Evolutionary conservation across 2,329 filamentous ascomycete species (phyloP), one percentile per base, ranked within the genome.

Genomic region (Chalaropsis ovoidea): DNA sequence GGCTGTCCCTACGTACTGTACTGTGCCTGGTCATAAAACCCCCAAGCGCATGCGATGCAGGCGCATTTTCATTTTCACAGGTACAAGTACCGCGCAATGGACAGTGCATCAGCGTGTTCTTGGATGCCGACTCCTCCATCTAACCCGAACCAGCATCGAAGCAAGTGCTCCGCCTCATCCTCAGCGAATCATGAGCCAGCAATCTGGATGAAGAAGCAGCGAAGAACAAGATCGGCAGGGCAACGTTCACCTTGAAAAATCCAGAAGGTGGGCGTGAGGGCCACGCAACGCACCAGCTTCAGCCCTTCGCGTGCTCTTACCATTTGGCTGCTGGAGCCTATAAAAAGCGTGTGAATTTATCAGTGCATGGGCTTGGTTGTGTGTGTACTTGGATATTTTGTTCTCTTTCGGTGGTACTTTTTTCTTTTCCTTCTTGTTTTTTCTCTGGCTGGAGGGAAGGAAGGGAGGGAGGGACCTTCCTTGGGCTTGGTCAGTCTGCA

Each of bases 171-270:
- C 54, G 54, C 54, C 54, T 58, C 54, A 58, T 58, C n/a, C 27
- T 39, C 15, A 2, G 54, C 54, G 17, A 15, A 58, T 39, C 24
- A 39, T 31, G 27, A 58, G 54, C 54, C 54, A 58, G 54, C 54
- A 58, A 58, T 58, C 54, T 58, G 54, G 54, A 58, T 58, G 15
- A 17, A 58, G 54, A 31, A 58, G 31, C 17, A 35, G 17, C 11
- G 8, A 31, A 58, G 54, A 35, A 35, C 54, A 58, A 31, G 27
- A 58, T 58, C 54, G 54, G 54, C 54, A 58, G 54, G 54, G 54
- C 54, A 58, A 35, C 17, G 54, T 31, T 35, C 11, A 19, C 54
- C 27, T 58, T 35, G 54, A 35, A 17, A 15, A 52, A 52, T 52
- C 19, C 47, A 52, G 19, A 27, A 52, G 47, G 24, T 52, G 11